Evolutionary conservation across 192 early-diverging fungal species (phyloP).

Genomic region (Coemansia sp.): DNA sequence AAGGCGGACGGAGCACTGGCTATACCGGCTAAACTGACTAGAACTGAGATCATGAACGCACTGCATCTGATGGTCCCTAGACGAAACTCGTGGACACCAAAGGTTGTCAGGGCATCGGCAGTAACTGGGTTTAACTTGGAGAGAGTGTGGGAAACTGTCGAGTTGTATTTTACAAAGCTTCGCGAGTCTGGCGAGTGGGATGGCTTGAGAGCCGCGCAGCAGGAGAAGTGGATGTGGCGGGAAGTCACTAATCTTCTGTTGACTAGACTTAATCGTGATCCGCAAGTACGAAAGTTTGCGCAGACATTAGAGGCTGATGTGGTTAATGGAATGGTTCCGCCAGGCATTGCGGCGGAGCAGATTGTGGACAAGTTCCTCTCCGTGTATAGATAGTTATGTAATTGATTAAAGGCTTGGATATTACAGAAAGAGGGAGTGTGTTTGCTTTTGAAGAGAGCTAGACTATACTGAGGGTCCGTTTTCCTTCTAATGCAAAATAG

Average conservation of each 20-base stretch:
- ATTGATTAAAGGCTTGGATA: neutral
- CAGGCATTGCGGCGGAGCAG: constrained; percentile 39
- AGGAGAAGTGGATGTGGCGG: constrained; percentile 50
- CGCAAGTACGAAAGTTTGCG: constrained; percentile 10
- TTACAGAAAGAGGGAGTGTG: neutral
- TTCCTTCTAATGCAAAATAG: constrained; percentile 16
- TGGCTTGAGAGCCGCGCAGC: constrained; percentile 31
- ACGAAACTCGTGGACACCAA: constrained; percentile 29
- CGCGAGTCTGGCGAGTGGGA: constrained; percentile 36
- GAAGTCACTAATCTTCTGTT: constrained; percentile 38
- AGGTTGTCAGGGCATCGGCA: constrained; percentile 42
- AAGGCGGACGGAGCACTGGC: constrained; percentile 77
- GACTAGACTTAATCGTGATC: constrained; percentile 16
- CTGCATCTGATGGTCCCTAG: constrained; percentile 41
- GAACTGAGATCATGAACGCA: constrained; percentile 57
- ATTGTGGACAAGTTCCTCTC: constrained; percentile 32
- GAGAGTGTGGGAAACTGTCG: constrained; percentile 34
- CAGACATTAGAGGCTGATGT: constrained; percentile 22
- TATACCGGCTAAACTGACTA: constrained; percentile 64
- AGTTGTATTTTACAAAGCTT: constrained; percentile 26
- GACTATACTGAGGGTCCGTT: constrained; percentile 23
- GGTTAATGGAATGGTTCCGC: constrained; percentile 15
- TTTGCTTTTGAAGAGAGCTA: neutral
- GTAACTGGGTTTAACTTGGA: constrained; percentile 41
- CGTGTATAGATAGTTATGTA: constrained; percentile 3